Percentiles rank a stretch among this genome's conserved stretches.
Evolutionary conservation across 225 moss, liverwort and hornwort genomes (phyloP).

Genomic region (Pseudisothecium myosuroides): DNA sequence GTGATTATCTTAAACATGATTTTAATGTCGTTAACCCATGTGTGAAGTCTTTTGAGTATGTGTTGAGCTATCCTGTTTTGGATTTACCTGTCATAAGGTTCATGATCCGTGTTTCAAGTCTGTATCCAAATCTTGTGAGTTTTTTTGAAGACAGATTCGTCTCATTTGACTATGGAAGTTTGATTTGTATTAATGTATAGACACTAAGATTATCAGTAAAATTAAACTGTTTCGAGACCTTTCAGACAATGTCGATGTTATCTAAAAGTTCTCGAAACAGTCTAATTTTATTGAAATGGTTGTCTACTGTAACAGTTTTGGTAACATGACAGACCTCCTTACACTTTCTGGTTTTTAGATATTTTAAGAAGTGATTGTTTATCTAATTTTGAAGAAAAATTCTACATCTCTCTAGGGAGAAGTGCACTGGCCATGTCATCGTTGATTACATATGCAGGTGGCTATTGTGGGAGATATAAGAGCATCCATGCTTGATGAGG

Average conservation of each 20-base stretch:
- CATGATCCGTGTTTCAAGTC: not conserved
- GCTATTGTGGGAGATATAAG: slow-evolving; percentile 73
- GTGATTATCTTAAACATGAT: not conserved
- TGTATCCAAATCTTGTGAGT: not conserved
- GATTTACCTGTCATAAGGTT: not conserved
- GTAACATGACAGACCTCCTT: not conserved
- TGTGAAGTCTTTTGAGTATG: not conserved
- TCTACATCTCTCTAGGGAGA: not conserved
- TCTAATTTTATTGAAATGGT: not conserved
- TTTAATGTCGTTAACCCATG: not conserved
- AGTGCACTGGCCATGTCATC: not conserved
- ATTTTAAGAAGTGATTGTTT: not conserved
- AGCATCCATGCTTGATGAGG: slow-evolving; percentile 84
- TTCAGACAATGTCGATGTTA: not conserved
- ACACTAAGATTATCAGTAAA: not conserved
- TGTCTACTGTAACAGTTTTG: not conserved
- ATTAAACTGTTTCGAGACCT: not conserved
- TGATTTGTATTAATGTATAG: not conserved
- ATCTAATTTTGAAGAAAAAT: not conserved
- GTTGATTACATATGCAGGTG: slow-evolving; percentile 24
- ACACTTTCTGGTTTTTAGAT: not conserved
- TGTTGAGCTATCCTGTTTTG: not conserved
- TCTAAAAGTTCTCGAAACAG: not conserved
- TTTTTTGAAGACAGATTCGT: not conserved
- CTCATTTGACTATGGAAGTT: not conserved